Conservation (phyloP, 202 grass and related monocot species). For the Saccharum hybrid region DNA sequence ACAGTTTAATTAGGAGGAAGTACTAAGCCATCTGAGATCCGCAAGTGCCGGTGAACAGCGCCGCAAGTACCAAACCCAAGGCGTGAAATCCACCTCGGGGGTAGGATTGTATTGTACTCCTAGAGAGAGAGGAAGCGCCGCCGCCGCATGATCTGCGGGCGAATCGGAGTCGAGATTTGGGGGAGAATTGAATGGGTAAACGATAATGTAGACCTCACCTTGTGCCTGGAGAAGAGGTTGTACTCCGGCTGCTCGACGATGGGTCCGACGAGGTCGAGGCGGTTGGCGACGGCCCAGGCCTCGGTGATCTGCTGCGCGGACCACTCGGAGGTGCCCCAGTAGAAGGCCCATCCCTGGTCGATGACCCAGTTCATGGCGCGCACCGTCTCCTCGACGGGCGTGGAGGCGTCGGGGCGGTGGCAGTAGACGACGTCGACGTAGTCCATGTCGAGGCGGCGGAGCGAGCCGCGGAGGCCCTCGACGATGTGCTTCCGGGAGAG, state of each 20-base stretch:
- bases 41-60: neutral
- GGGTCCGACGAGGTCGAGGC: constrained; percentile 90
- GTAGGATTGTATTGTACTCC: neutral
- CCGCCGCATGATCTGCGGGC: neutral
- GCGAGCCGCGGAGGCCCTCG: constrained; percentile 74
- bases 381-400: constrained; percentile 92
- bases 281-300: constrained; percentile 68
- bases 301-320: constrained; percentile 96
- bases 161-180: neutral
- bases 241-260: constrained; percentile 97
- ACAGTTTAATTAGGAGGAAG: neutral
- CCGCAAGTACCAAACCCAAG: neutral
- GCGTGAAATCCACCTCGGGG: neutral
- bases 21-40: neutral
- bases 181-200: too few species aligned
- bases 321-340: constrained; percentile 97
- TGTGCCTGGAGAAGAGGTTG: constrained; percentile 95
- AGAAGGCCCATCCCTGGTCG: constrained; percentile 90
- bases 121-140: neutral
- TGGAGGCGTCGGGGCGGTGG: constrained; percentile 82
- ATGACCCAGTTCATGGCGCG: constrained; percentile 96
- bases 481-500: constrained; percentile 94
- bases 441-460: constrained; percentile 85
- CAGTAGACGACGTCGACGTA: constrained; percentile 87
- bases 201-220: constrained; percentile 36